Evolutionary conservation across 495 filamentous ascomycete species (phyloP).

Genomic region (Aspergillus asperescens): DNA sequence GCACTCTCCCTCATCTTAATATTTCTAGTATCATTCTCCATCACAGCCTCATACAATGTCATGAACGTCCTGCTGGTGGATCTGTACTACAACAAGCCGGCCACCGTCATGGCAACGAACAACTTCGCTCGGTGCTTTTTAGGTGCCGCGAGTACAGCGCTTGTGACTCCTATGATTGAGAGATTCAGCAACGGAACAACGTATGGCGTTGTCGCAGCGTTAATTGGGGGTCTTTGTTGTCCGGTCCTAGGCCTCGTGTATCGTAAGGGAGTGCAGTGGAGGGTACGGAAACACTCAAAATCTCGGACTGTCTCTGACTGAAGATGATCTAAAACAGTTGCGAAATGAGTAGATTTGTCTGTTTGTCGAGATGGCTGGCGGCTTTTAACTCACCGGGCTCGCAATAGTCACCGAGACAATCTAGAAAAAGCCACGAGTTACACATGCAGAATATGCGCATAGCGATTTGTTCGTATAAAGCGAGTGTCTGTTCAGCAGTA

Average conservation of each 20-base stretch:
- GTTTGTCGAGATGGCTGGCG: too few species aligned
- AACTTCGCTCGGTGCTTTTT: constrained; percentile 64
- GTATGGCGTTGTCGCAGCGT: constrained; percentile 17
- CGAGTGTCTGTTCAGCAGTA: background rate
- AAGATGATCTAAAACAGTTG: background rate
- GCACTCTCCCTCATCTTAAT: constrained; percentile 46
- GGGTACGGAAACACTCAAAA: background rate
- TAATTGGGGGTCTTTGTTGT: constrained; percentile 7
- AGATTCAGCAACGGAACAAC: constrained; percentile 16
- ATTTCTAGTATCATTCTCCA: constrained; percentile 48
- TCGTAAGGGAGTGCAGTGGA: constrained; percentile 15
- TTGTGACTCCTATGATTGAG: constrained; percentile 54
- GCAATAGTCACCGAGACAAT: background rate
- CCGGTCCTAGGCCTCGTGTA: constrained; percentile 23
- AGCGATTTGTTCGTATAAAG: background rate
- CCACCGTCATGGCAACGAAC: constrained; percentile 62
- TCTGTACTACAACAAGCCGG: constrained; percentile 53
- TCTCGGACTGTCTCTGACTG: background rate
- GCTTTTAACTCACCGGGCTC: background rate
- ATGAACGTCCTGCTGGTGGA: constrained; percentile 49
- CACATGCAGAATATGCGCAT: background rate
- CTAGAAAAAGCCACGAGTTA: constrained; percentile 6
- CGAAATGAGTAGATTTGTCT: background rate
- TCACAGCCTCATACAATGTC: constrained; percentile 50
- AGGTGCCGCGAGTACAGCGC: constrained; percentile 56